Base-by-base conservation (phyloP, 768 basidiomycete species). In the Amanita subjunquillea region DNA sequence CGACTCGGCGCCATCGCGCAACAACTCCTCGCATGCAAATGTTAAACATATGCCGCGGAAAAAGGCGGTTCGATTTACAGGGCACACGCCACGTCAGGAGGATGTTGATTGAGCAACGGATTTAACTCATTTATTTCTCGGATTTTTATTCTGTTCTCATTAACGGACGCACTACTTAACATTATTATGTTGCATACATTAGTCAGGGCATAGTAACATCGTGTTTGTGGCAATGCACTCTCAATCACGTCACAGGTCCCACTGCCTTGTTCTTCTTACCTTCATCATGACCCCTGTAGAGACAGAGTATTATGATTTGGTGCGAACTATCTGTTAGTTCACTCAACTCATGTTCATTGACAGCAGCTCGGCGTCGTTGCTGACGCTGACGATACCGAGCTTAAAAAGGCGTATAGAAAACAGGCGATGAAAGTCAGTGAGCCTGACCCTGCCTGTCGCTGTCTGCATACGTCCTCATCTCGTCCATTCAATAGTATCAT, bases 361-460 rank as follows among this genome's bases (percentile, higher is more conserved):
- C 27, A 38, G 36, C 64, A 91, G 88, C 72, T 93, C 37, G 83
- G 76, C 20, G 87, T 93, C 15, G 55, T 73, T 1, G 72, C 79
- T 30, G 87, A 92, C 60, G 88, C 78, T 34, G 79, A 82, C 58
- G 89, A 91, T 57, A 86, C 80, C 0, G 79, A 82, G 51, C 69
- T 98, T 58, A 97, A 97, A 77, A 98, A 93, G 69, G 94, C 89
- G 1, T 97, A 97, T 67, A 74, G 95, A 58, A 95, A 87, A 67
- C 84, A 87, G 60, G 93, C 95, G 20, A 94, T 97, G 78, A 87
- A 87, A 77, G 92, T 88, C 53, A 56, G 75, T 69, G 51, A 30
- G 36, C 7, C 34, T 2, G 34, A 34, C 10, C 34, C 34, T 34
- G 34, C 15, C 57, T 29, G 23, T 27, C 46, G 29, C 37, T 41